These are phyloP conservation scores for Eucalyptus melliodora DNA, from an alignment of 345 rosid genomes.

Conservation along the genomic window DNA sequence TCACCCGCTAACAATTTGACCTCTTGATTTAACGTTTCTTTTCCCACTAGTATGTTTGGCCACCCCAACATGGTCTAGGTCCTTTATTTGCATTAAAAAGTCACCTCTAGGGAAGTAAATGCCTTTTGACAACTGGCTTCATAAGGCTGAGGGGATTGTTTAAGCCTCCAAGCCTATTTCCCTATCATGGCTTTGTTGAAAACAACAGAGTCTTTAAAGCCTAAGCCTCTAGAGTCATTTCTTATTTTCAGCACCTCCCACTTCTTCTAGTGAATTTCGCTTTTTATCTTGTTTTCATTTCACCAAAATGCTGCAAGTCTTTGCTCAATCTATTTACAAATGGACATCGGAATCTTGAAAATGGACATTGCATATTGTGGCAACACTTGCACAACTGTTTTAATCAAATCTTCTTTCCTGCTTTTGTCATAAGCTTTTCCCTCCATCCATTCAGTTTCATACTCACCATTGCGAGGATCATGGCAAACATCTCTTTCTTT, in stretches of 20 bases:
- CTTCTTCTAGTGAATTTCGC: not conserved
- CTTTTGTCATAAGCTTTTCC: too few relatives aligned
- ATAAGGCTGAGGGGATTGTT: not conserved
- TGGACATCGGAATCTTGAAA: too few relatives aligned
- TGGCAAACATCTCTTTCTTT: too few relatives aligned
- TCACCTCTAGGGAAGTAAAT: not conserved
- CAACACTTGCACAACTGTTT: too few relatives aligned
- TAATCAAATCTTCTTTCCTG: too few relatives aligned
- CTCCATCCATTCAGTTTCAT: too few relatives aligned
- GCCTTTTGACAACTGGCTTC: not conserved
- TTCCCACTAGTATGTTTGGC: not conserved
- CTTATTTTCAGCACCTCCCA: not conserved
- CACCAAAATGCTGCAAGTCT: not conserved
- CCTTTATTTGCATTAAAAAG: not conserved
- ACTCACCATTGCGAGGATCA: accelerated
- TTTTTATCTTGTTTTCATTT: not conserved
- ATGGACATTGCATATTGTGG: too few relatives aligned
- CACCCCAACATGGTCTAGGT: not conserved
- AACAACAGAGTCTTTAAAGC: not conserved
- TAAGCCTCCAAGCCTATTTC: not conserved
- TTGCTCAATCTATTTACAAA: not conserved
- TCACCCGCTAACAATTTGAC: accelerated
- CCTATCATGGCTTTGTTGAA: not conserved
- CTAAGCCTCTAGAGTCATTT: not conserved
- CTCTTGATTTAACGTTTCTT: too few relatives aligned